phyloP scores from a whole-genome alignment of 441 rosid genomes.

The Macaranga tanarius region DNA sequence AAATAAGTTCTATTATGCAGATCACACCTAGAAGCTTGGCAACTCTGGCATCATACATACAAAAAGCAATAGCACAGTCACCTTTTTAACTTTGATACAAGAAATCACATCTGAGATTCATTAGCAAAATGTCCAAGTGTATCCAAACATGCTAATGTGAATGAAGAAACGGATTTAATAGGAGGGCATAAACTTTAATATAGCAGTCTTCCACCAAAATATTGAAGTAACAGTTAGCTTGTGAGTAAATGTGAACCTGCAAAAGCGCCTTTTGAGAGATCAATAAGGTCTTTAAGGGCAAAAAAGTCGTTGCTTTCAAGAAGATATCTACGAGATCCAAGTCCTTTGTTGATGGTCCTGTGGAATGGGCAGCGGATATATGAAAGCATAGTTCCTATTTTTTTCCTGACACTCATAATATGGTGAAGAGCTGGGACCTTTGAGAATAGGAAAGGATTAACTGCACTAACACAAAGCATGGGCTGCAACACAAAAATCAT shows the following conservation, averaged over 20 bases:
- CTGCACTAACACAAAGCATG: constrained; percentile 97
- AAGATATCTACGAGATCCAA: constrained; percentile 88
- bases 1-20: background rate
- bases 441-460: constrained; percentile 82
- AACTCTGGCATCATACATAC: background rate
- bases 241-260: constrained; percentile 57
- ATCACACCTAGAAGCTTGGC: background rate
- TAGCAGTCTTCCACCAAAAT: constrained; percentile 16
- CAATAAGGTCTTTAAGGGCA: constrained; percentile 85
- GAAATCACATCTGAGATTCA: background rate
- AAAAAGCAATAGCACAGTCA: background rate
- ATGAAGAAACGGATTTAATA: background rate
- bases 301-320: constrained; percentile 94
- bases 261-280: constrained; percentile 97
- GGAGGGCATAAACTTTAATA: background rate
- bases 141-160: background rate
- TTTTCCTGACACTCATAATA: constrained; percentile 67
- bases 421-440: constrained; percentile 88
- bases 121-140: background rate
- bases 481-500: constrained; percentile 60
- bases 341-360: constrained; percentile 73
- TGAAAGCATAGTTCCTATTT: constrained; percentile 73
- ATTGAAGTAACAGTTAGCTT: background rate
- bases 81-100: background rate
- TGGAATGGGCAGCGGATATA: constrained; percentile 90